phyloP scores from a whole-genome alignment of 2,329 filamentous ascomycete species.

The Davidsoniella eucalypti region DNA sequence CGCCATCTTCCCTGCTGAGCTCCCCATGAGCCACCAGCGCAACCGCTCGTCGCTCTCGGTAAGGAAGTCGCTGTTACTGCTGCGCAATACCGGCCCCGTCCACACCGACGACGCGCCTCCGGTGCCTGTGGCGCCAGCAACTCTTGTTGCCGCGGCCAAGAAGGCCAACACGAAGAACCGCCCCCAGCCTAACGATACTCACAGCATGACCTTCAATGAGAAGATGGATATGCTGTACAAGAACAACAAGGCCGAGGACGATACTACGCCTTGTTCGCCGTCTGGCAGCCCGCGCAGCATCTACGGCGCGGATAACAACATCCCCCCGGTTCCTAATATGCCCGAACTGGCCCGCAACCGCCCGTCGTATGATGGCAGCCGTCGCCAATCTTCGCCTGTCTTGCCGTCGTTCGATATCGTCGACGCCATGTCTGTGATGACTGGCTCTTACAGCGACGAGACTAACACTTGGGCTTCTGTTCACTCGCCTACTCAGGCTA shows the following conservation, averaged over 20 bases:
- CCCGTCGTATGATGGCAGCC: conserved; percentile 17
- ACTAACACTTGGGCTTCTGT: conserved; percentile 31
- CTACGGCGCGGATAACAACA: conserved; percentile 17
- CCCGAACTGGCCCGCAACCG: conserved; percentile 14
- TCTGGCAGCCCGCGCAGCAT: conserved; percentile 23
- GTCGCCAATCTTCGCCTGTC: conserved; percentile 34
- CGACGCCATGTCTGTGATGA: conserved; percentile 21
- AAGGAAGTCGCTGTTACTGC: conserved; percentile 23
- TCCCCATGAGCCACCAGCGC: conserved; percentile 27
- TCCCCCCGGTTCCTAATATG: conserved; percentile 22
- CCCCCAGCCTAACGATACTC: conserved; percentile 34
- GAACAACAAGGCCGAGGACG: conserved; percentile 17
- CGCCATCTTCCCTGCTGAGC: conserved; percentile 30
- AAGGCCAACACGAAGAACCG: conserved; percentile 17
- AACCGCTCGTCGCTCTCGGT: conserved; percentile 29
- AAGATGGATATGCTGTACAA: conserved; percentile 34
- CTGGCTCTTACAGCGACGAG: conserved; percentile 25
- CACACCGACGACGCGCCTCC: conserved; percentile 35
- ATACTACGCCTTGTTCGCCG: conserved; percentile 9
- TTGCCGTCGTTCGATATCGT: conserved; percentile 23
- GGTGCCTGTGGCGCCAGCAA: conserved; percentile 28
- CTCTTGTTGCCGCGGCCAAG: background rate
- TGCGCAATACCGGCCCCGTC: conserved; percentile 21
- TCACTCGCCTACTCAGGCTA: conserved; percentile 30
- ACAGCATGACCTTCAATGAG: conserved; percentile 42